Evolutionary conservation across 2,329 filamentous ascomycete species (phyloP), one percentile per base, ranked within the genome.

Genomic region (Thyridium curvatum): DNA sequence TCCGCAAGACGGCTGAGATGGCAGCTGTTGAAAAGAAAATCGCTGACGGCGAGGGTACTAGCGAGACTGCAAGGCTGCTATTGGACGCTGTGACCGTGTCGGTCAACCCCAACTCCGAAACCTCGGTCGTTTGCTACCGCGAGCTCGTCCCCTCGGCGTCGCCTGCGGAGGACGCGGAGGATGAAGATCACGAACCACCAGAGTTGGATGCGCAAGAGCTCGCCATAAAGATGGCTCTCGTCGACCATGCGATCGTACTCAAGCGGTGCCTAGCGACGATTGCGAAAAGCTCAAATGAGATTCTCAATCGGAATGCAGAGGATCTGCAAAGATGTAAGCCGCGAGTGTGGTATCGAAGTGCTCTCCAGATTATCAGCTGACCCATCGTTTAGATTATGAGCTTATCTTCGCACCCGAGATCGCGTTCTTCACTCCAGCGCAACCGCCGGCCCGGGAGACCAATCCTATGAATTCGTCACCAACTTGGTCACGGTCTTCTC

Each of bases 1-100:
- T 87, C 51, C 80, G 90, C 42, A 96, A 96, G 68, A 94, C 91
- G 1, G 79, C 86, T 42, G 91, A 97, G 61, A 77, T 97, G 66
- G 70, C 78, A 2, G 63, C 74, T 1, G 68, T 95, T 1, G 88
- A 94, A 57, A 86, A 83, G 57, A 80, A 81, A 36, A 71, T 91
- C 8, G 65, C 71, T 1, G 81, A 86, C 16, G 84, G 84, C 5
- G 86, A 91, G 41, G 46, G 15, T 16, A 50, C 52, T 12, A 79
- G 87, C 29, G 76, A 82, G 8, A 76, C 78, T 32, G 74, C 82
- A 13, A 74, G 78, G 32, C 68, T 80, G 34, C 69, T 96, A 28
- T 74, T 87, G 1, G 86, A 93, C 49, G 82, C 86, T 10, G 69
- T 95, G 21, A 77, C 79, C 50, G 74, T 89, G 40, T 86, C 89